Base-by-base conservation (phyloP, 148 eudicot genomes). In the Salicornia ramosissima region DNA sequence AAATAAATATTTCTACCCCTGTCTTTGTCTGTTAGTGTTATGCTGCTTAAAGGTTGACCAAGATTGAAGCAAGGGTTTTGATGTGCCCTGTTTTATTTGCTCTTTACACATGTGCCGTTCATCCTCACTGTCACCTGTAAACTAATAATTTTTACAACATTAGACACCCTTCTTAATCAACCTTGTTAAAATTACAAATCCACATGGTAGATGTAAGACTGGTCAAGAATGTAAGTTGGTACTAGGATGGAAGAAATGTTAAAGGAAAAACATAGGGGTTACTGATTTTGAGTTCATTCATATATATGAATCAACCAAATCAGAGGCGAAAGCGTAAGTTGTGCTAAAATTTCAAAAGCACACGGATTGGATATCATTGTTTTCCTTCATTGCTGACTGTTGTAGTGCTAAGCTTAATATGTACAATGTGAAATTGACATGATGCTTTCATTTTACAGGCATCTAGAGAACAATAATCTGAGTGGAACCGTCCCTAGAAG, bases 381-480 rank as follows among this genome's bases (percentile, higher is more conserved):
- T 1, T 13, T 64, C 4, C 21, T n/a, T 7, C 11, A 15, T 56
- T 43, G 24, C 18, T 42, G 42, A 31, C n/a, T n/a, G n/a, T n/a
- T n/a, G n/a, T n/a, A n/a, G n/a, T n/a, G n/a, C n/a, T n/a, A n/a
- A n/a, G n/a, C n/a, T n/a, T n/a, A n/a, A n/a, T n/a, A 24, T 50
- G 21, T 15, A 58, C 21, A 25, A 53, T 26, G 15, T 55, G 9
- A 26, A 49, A 39, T 54, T 70, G 25, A 31, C 65, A 12, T 31
- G 21, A 40, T 64, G 26, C n/a, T 39, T 40, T 14, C 40, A 31
- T 46, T 55, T 76, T 71, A 68, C 90, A 94, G 99, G 25, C 90
- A 88, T 75, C 55, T 94, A 69, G 89, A 90, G 76, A 76, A 82
- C 79, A 94, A 94, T 67, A 71, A 86, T 78, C 83, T 94, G 26